These are phyloP conservation scores for Trametes versicolor DNA, from an alignment of 1,284 basidiomycete species.

Conservation along the genomic window DNA sequence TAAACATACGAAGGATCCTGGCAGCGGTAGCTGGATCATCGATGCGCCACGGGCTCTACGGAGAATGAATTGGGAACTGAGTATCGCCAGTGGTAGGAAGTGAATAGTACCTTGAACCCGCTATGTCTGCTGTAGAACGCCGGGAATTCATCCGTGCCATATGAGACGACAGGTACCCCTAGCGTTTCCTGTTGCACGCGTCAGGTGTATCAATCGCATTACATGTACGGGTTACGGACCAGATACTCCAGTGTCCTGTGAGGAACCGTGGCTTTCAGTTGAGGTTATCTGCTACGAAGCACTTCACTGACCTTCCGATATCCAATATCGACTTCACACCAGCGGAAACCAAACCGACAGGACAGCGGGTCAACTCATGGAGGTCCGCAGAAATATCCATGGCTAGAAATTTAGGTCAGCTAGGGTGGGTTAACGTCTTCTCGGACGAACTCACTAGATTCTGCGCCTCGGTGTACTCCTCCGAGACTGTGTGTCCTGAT, in stretches of 20 bases:
- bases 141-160: slow-evolving; percentile 87
- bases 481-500: slow-evolving; percentile 66
- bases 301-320: slow-evolving; percentile 72
- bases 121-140: slow-evolving; percentile 93
- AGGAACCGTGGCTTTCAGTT: background rate
- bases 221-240: slow-evolving; percentile 50
- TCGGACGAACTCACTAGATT: slow-evolving; percentile 68
- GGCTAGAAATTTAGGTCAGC: slow-evolving; percentile 55
- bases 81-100: slow-evolving; percentile 4
- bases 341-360: slow-evolving; percentile 92
- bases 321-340: slow-evolving; percentile 97
- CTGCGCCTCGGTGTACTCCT: slow-evolving; percentile 94
- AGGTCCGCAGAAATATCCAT: slow-evolving; percentile 97
- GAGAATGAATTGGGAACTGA: background rate
- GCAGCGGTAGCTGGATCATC: slow-evolving; percentile 72
- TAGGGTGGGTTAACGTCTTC: background rate
- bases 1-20: slow-evolving; percentile 70
- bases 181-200: slow-evolving; percentile 82
- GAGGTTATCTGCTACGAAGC: background rate
- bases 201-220: background rate
- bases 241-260: slow-evolving; percentile 92
- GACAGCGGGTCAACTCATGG: slow-evolving; percentile 83
- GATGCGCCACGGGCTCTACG: slow-evolving; percentile 77
- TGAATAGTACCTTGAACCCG: slow-evolving; percentile 74
- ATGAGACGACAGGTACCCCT: slow-evolving; percentile 92